Evolutionary conservation across 202 grass and related monocot species (phyloP).

Genomic region (Bolboschoenoplectus hybrid): DNA sequence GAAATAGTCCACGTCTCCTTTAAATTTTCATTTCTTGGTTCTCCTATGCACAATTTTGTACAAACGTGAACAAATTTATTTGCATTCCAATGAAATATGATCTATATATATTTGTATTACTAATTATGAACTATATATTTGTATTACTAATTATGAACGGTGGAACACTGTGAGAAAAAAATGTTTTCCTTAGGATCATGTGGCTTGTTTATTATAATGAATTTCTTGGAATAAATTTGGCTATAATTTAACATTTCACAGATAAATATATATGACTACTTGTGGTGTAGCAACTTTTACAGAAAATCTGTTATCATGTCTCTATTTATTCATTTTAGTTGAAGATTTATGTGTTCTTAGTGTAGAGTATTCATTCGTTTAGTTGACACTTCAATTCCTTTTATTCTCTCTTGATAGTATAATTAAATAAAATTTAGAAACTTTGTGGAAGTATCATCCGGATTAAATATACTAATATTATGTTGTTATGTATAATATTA

Average conservation of each 20-base stretch:
- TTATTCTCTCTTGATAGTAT: neutral
- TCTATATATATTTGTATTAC: neutral
- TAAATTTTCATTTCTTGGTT: neutral
- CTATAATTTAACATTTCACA: neutral
- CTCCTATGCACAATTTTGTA: neutral
- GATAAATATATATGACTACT: neutral
- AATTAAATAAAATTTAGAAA: slow-evolving; percentile 16
- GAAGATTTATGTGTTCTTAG: neutral
- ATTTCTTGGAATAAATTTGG: neutral
- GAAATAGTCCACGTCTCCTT: neutral
- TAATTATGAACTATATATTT: neutral
- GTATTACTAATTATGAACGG: neutral
- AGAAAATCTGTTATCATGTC: neutral
- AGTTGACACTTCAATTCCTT: neutral
- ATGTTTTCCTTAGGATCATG: neutral
- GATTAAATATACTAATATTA: neutral
- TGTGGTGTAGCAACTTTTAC: neutral
- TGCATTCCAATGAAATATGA: neutral
- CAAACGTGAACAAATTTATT: neutral
- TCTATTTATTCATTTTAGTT: neutral
- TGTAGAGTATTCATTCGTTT: neutral
- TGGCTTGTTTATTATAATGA: neutral
- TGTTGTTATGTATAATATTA: neutral
- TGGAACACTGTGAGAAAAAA: neutral
- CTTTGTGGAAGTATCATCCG: neutral